Evolutionary conservation across 2,329 filamentous ascomycete genomes (phyloP).

Genomic region (Aspergillus transmontanensis): DNA sequence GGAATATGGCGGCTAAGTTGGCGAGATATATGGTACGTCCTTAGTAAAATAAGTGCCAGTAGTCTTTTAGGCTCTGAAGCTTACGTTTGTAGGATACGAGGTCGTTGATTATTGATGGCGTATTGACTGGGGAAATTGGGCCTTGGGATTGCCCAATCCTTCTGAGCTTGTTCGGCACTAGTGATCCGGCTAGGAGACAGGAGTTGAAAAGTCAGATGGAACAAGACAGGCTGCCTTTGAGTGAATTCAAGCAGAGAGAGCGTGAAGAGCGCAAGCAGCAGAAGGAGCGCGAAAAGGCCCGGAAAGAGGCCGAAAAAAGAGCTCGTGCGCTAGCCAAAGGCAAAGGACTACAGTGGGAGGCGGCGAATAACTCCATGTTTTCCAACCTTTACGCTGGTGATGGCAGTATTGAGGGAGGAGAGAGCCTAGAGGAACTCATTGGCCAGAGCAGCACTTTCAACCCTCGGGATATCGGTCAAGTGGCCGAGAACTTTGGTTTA

Average conservation of each 20-base stretch:
- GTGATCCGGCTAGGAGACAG: conserved; percentile 54
- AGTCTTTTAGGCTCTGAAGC: background rate
- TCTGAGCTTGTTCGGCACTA: conserved; percentile 70
- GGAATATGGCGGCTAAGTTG: conserved; percentile 68
- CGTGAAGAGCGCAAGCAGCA: conserved; percentile 46
- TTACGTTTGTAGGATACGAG: conserved; percentile 51
- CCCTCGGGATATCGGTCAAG: conserved; percentile 64
- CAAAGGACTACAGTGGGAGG: conserved; percentile 29
- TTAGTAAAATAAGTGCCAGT: no score
- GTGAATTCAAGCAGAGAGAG: conserved; percentile 57
- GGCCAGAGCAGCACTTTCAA: conserved; percentile 68
- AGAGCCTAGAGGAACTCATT: conserved; percentile 66
- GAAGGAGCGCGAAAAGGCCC: conserved; percentile 57
- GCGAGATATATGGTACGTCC: conserved; percentile 67
- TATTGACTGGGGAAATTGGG: conserved; percentile 67
- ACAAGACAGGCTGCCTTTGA: conserved; percentile 63
- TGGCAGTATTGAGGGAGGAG: conserved; percentile 23
- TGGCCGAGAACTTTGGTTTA: conserved; percentile 70
- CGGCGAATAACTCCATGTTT: conserved; percentile 31
- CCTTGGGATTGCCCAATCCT: conserved; percentile 72
- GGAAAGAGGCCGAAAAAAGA: conserved; percentile 41
- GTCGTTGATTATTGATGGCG: conserved; percentile 67
- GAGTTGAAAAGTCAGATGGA: conserved; percentile 65
- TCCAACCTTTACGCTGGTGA: conserved; percentile 40
- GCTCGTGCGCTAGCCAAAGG: conserved; percentile 29